Percentiles rank a stretch among this genome's conserved stretches.
These are phyloP conservation scores for Oryza officinalis DNA, from an alignment of 176 grass and related monocot species.

Conservation along the genomic window DNA sequence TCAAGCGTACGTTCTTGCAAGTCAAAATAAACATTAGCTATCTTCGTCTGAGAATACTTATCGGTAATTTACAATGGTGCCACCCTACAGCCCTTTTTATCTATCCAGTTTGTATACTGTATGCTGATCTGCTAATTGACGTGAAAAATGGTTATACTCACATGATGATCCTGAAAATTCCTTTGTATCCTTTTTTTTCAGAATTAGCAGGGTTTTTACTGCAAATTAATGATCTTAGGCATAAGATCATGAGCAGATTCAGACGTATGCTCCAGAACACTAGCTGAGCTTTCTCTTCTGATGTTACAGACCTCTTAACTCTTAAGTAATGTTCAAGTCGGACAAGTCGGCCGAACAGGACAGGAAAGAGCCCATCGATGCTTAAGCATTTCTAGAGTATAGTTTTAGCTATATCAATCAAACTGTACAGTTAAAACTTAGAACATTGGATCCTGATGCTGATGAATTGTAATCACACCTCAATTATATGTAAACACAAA, in stretches of 20 bases:
- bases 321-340: not conserved
- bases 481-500: not conserved
- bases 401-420: not conserved
- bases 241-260: slow-evolving; percentile 42
- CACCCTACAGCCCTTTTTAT: not conserved
- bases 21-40: slow-evolving; percentile 59
- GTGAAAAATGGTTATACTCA: not conserved
- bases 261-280: slow-evolving; percentile 39
- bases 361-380: not conserved
- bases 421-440: not conserved
- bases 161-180: not conserved
- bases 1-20: slow-evolving; percentile 33
- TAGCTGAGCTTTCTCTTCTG: not conserved
- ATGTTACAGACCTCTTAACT: not conserved
- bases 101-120: not conserved
- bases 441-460: not conserved
- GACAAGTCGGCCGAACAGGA: not conserved
- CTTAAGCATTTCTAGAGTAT: not conserved
- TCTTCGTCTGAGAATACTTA: slow-evolving; percentile 59
- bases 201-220: slow-evolving; percentile 45
- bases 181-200: not conserved
- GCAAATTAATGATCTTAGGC: slow-evolving; percentile 44
- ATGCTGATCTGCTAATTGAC: slow-evolving; percentile 7
- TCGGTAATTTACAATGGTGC: slow-evolving; percentile 45
- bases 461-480: not conserved